Conservation (phyloP, 805 yeast genomes). For the Pichia cephalocereana region DNA sequence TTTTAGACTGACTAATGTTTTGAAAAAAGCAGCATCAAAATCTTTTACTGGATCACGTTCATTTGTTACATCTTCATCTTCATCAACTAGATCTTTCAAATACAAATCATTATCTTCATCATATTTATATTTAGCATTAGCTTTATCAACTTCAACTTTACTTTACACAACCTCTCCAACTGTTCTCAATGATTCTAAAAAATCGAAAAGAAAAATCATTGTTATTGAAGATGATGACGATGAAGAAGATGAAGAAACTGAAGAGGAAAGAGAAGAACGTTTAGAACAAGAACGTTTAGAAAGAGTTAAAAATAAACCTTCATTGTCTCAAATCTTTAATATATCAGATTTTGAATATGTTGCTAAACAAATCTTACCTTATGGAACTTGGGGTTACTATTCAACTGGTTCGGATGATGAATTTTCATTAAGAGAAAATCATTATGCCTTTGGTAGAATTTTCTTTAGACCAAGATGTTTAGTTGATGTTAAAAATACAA, state of each 20-base stretch:
- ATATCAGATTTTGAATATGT: slow-evolving; percentile 79
- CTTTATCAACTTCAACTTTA: slow-evolving; percentile 1
- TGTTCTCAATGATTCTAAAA: slow-evolving; percentile 6
- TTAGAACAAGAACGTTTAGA: slow-evolving; percentile 33
- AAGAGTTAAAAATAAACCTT: slow-evolving; percentile 45
- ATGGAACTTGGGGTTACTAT: slow-evolving; percentile 81
- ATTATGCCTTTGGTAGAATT: slow-evolving; percentile 73
- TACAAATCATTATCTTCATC: too few species aligned
- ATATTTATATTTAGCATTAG: neutral
- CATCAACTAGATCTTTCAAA: too few species aligned
- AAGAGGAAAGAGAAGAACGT: slow-evolving; percentile 21
- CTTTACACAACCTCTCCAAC: neutral
- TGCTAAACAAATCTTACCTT: slow-evolving; percentile 66
- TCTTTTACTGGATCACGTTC: too few species aligned
- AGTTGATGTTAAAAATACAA: slow-evolving; percentile 62
- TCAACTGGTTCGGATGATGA: slow-evolving; percentile 91
- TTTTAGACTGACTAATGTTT: too few species aligned
- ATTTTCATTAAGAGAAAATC: slow-evolving; percentile 41
- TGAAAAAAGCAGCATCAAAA: too few species aligned
- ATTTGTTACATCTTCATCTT: too few species aligned
- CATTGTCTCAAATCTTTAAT: slow-evolving; percentile 58
- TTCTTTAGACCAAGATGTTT: slow-evolving; percentile 78
- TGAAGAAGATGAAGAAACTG: slow-evolving; percentile 21
- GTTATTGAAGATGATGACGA: slow-evolving; percentile 18
- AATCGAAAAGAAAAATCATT: slow-evolving; percentile 8